phyloP scores from a whole-genome alignment of 306 rosid genomes.

The Oxytropis ochrocephala region DNA sequence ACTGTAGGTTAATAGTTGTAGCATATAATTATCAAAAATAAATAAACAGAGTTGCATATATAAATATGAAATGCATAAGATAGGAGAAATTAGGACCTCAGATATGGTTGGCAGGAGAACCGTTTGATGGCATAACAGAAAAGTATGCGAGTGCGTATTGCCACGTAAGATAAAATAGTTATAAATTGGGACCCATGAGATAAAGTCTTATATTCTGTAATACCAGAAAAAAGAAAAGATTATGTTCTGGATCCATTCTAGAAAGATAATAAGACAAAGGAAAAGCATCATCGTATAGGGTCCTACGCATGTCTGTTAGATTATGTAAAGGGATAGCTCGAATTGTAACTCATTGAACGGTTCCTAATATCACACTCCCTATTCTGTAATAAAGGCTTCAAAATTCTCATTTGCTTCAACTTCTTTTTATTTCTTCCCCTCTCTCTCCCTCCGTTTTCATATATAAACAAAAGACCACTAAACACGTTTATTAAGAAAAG shows the following conservation, averaged over 20 bases:
- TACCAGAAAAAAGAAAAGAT: no score
- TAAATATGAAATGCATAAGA: no score
- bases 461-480: no score
- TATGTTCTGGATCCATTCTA: neutral
- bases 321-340: neutral
- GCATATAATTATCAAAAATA: no score
- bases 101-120: slow-evolving; percentile 3
- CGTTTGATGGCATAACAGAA: neutral
- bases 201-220: neutral
- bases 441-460: no score
- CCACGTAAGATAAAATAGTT: slow-evolving; percentile 21
- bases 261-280: neutral
- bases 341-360: neutral
- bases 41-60: no score
- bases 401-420: neutral
- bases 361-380: neutral
- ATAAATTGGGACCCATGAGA: neutral
- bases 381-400: neutral
- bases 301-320: neutral
- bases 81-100: neutral
- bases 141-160: slow-evolving; percentile 6
- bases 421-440: neutral
- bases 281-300: neutral
- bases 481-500: no score
- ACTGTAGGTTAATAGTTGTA: no score